Percentiles rank a stretch among this genome's conserved stretches.
Evolutionary conservation across 345 rosid genomes (phyloP).

Genomic region (Barbarea vulgaris): DNA sequence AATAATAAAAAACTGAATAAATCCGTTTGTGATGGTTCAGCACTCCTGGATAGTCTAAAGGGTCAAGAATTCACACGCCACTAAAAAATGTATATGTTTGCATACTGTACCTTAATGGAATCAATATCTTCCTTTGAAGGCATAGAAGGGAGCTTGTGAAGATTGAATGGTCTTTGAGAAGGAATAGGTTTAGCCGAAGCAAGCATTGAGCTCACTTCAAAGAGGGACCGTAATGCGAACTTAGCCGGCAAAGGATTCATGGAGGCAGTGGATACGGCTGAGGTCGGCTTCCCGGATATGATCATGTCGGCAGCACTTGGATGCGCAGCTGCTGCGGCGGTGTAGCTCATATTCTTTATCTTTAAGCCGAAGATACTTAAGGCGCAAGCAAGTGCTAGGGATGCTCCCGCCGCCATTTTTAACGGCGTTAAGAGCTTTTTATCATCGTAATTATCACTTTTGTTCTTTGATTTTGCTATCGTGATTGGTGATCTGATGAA

Average conservation of each 20-base stretch:
- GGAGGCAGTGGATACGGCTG: slow-evolving; percentile 45
- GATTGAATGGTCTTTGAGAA: slow-evolving; percentile 27
- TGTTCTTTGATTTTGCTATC: slow-evolving; percentile 32
- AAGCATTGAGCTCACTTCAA: slow-evolving; percentile 51
- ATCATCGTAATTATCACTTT: slow-evolving; percentile 12
- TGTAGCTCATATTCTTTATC: slow-evolving; percentile 40
- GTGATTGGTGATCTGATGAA: slow-evolving; percentile 22
- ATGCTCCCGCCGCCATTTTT: slow-evolving; percentile 42
- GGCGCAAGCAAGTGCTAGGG: slow-evolving; percentile 55
- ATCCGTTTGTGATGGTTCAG: not conserved
- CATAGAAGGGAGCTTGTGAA: slow-evolving; percentile 40
- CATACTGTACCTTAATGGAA: slow-evolving; percentile 47
- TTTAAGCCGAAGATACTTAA: slow-evolving; percentile 46
- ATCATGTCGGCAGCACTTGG: slow-evolving; percentile 45
- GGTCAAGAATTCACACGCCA: not conserved
- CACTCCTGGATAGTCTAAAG: not conserved
- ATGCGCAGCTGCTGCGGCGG: slow-evolving; percentile 52
- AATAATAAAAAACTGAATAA: not conserved
- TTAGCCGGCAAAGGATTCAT: slow-evolving; percentile 45
- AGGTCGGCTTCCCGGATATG: slow-evolving; percentile 38
- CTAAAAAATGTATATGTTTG: not conserved
- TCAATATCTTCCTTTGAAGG: slow-evolving; percentile 51
- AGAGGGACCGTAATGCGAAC: slow-evolving; percentile 55
- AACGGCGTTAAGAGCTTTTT: slow-evolving; percentile 5
- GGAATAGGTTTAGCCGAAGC: slow-evolving; percentile 46